phyloP scores from a whole-genome alignment of 169 alveolate genomes.

The Cyclospora cayetanensis region DNA sequence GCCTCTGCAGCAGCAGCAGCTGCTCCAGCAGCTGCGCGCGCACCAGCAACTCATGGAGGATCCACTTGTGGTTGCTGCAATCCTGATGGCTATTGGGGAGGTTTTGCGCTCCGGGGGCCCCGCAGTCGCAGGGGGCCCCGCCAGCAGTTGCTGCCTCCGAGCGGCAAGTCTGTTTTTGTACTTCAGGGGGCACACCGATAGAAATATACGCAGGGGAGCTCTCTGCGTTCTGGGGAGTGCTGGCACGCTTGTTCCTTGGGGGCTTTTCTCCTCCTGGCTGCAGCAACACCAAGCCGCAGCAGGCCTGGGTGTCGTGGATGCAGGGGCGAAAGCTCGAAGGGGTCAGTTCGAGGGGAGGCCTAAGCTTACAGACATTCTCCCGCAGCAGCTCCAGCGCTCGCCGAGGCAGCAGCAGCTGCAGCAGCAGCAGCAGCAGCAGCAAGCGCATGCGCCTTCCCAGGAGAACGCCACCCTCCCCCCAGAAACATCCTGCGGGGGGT shows the following conservation, averaged over 20 bases:
- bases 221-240: neutral
- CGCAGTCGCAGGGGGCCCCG: slow-evolving; percentile 29
- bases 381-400: neutral
- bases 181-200: neutral
- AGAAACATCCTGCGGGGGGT: neutral
- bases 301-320: neutral
- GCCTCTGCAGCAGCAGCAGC: slow-evolving; percentile 11
- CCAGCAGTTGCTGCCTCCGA: neutral
- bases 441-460: neutral
- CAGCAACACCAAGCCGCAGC: neutral
- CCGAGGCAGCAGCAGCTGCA: slow-evolving; percentile 12
- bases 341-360: neutral
- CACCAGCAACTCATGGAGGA: slow-evolving; percentile 7
- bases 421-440: neutral
- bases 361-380: neutral
- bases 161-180: neutral
- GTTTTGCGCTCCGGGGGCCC: slow-evolving; percentile 7
- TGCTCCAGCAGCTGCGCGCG: slow-evolving; percentile 6
- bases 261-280: neutral
- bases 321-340: neutral
- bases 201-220: slow-evolving; percentile 17
- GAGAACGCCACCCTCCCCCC: too few species aligned
- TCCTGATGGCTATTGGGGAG: neutral
- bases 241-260: neutral
- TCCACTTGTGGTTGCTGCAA: neutral